Percentiles rank a stretch among this genome's conserved stretches.
Evolutionary conservation across 1,284 basidiomycete species (phyloP).

Genomic region (Afroboletus lepidellus): DNA sequence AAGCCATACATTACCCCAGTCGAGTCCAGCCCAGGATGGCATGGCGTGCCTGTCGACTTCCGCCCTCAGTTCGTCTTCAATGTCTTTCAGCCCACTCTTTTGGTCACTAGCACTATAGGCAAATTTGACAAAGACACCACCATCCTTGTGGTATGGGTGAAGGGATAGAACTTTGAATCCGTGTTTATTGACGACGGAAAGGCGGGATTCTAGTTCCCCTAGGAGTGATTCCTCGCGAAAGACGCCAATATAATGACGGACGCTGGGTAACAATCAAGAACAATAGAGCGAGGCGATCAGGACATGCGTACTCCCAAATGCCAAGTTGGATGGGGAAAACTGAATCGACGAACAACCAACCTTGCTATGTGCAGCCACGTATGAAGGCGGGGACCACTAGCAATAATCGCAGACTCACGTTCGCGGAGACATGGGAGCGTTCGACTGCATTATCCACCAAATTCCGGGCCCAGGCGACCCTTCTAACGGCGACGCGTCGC

Average conservation of each 20-base stretch:
- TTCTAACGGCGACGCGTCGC: conserved; percentile 1
- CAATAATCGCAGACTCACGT: conserved; percentile 19
- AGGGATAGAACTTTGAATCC: conserved; percentile 58
- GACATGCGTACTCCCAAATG: conserved; percentile 48
- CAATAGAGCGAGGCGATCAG: not conserved
- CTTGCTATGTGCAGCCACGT: conserved; percentile 29
- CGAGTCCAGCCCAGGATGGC: conserved; percentile 62
- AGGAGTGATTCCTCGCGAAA: conserved; percentile 57
- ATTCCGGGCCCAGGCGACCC: conserved; percentile 4
- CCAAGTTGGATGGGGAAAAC: conserved; percentile 55
- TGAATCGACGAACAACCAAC: conserved; percentile 53
- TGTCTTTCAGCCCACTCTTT: conserved; percentile 44
- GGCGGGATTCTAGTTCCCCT: conserved; percentile 43
- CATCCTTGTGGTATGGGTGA: conserved; percentile 71
- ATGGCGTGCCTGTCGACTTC: conserved; percentile 48
- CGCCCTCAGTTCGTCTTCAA: conserved; percentile 48
- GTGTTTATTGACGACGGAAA: conserved; percentile 51
- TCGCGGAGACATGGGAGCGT: conserved; percentile 1
- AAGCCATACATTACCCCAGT: conserved; percentile 65
- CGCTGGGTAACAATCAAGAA: conserved; percentile 36
- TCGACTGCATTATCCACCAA: conserved; percentile 7
- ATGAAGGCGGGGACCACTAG: conserved; percentile 12
- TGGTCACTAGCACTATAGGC: conserved; percentile 49
- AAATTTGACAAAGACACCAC: conserved; percentile 86
- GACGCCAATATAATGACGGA: conserved; percentile 61